A percentile compares a stretch with the other conserved stretches of the same genome.
Conservation (phyloP, 1,284 basidiomycete genomes). For the Trametes versicolor region DNA sequence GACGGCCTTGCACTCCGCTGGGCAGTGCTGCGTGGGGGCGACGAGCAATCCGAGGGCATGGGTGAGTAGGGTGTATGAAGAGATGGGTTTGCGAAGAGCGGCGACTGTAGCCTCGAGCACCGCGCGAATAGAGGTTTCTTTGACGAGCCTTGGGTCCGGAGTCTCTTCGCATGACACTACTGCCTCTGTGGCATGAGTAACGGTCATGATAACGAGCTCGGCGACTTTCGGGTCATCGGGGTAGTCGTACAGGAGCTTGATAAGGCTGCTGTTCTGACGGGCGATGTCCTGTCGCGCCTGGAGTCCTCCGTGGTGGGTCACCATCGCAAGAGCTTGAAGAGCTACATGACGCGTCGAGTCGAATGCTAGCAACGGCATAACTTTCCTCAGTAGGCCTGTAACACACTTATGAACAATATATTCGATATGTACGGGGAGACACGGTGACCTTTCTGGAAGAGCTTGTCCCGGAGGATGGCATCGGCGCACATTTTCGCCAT, state of each 20-base stretch:
- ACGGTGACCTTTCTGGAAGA: slow-evolving; percentile 59
- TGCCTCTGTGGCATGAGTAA: slow-evolving; percentile 58
- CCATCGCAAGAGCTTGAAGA: slow-evolving; percentile 59
- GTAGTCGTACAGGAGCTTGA: slow-evolving; percentile 54
- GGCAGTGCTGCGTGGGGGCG: slow-evolving; percentile 51
- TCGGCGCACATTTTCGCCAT: slow-evolving; percentile 69
- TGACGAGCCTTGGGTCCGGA: slow-evolving; percentile 35
- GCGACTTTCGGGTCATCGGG: slow-evolving; percentile 57
- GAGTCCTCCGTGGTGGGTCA: slow-evolving; percentile 67
- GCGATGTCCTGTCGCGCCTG: slow-evolving; percentile 60
- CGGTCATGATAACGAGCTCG: slow-evolving; percentile 57
- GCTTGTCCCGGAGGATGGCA: slow-evolving; percentile 60
- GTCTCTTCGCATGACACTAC: slow-evolving; percentile 54
- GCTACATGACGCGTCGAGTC: slow-evolving; percentile 57
- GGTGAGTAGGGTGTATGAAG: slow-evolving; percentile 51
- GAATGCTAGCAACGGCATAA: slow-evolving; percentile 59
- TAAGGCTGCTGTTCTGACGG: slow-evolving; percentile 48
- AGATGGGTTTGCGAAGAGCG: slow-evolving; percentile 50
- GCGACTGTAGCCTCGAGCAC: slow-evolving; percentile 19
- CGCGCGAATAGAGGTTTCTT: slow-evolving; percentile 33
- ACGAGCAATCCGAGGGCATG: slow-evolving; percentile 61
- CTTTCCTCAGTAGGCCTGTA: slow-evolving; percentile 60
- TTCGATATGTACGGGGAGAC: background rate
- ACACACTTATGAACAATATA: background rate
- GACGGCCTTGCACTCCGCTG: slow-evolving; percentile 52